phyloP scores from a whole-genome alignment of 2,329 filamentous ascomycete genomes.

The Ambrosiella beaveri region DNA sequence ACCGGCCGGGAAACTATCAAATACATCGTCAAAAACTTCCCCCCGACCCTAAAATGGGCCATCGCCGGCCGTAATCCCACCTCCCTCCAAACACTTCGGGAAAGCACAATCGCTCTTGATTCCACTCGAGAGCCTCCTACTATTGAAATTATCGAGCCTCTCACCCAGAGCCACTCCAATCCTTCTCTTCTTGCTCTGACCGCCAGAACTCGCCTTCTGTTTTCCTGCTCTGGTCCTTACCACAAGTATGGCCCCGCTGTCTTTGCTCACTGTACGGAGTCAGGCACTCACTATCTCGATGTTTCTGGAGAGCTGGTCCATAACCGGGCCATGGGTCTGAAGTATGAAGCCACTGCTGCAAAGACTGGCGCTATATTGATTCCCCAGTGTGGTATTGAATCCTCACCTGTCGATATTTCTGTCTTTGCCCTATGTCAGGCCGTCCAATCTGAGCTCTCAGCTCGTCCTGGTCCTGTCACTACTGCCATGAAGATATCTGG shows the following conservation, averaged over 20 bases:
- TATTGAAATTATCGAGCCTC: background rate
- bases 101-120: conserved; percentile 48
- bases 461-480: conserved; percentile 35
- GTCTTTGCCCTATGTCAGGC: conserved; percentile 35
- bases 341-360: conserved; percentile 37
- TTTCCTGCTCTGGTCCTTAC: conserved; percentile 45
- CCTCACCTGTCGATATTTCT: conserved; percentile 41
- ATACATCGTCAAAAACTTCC: conserved; percentile 52
- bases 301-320: conserved; percentile 44
- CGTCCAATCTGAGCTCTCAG: conserved; percentile 32
- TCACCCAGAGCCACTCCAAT: background rate
- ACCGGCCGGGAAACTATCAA: conserved; percentile 64
- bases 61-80: conserved; percentile 63
- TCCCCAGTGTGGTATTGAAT: conserved; percentile 45
- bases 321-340: conserved; percentile 41
- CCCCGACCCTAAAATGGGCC: conserved; percentile 72
- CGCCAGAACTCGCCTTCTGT: conserved; percentile 37
- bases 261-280: conserved; percentile 43
- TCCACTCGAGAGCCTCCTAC: background rate
- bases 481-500: conserved; percentile 31
- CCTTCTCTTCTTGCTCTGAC: conserved; percentile 22
- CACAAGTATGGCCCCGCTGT: conserved; percentile 36
- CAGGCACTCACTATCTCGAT: conserved; percentile 48
- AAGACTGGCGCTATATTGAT: conserved; percentile 40
- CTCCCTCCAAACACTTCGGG: conserved; percentile 54